A percentile compares a stretch with the other conserved stretches of the same genome.
phyloP scores from a whole-genome alignment of 108 stramenopile genomes.

The Skeletonema grethae region DNA sequence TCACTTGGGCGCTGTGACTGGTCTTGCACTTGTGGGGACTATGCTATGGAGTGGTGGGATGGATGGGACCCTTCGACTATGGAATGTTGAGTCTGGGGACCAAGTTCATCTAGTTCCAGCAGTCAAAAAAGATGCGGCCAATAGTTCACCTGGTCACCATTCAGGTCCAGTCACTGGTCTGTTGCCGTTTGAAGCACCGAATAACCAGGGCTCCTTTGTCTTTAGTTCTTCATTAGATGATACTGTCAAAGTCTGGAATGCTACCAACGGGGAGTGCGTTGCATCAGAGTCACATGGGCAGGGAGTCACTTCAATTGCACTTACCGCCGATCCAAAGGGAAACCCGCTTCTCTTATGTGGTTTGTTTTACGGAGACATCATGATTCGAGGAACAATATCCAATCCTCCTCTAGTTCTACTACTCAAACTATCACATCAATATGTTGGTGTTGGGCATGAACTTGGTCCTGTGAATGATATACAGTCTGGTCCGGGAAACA shows the following conservation, averaged over 20 bases:
- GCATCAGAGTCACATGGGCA: slow-evolving; percentile 76
- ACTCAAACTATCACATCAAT: slow-evolving; percentile 50
- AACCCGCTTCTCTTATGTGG: slow-evolving; percentile 73
- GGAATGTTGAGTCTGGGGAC: slow-evolving; percentile 61
- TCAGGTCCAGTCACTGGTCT: slow-evolving; percentile 72
- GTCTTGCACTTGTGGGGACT: slow-evolving; percentile 53
- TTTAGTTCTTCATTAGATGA: slow-evolving; percentile 79
- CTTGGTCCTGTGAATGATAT: slow-evolving; percentile 70
- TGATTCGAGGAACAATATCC: slow-evolving; percentile 75
- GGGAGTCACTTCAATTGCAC: slow-evolving; percentile 75
- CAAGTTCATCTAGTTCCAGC: slow-evolving; percentile 40
- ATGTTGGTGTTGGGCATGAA: slow-evolving; percentile 58
- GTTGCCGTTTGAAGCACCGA: slow-evolving; percentile 58
- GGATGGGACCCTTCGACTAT: slow-evolving; percentile 81
- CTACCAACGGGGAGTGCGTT: slow-evolving; percentile 76
- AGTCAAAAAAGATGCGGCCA: slow-evolving; percentile 23
- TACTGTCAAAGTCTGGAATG: slow-evolving; percentile 86
- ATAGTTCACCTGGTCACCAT: slow-evolving; percentile 21
- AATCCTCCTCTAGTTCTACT: slow-evolving; percentile 65
- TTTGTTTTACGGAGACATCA: slow-evolving; percentile 73
- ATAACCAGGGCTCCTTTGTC: slow-evolving; percentile 61
- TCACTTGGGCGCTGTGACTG: slow-evolving; percentile 80
- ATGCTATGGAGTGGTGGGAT: slow-evolving; percentile 70
- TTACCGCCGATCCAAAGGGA: slow-evolving; percentile 59
- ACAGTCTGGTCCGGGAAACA: slow-evolving; percentile 67